Percentiles rank a stretch among this genome's conserved stretches.
Conservation (phyloP, 116 monocot species). For the Posidonia oceanica region DNA sequence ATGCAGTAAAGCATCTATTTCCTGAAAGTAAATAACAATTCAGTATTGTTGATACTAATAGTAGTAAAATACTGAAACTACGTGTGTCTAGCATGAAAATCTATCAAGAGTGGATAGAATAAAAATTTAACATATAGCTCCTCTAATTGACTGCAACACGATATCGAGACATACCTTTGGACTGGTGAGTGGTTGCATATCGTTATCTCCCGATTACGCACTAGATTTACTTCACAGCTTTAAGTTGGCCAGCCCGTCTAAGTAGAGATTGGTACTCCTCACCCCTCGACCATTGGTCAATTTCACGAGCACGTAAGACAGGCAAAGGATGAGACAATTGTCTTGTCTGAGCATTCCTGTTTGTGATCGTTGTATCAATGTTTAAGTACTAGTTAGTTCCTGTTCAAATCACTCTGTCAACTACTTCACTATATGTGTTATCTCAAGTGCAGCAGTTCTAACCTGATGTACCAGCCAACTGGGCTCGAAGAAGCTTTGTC, state of each 20-base stretch:
- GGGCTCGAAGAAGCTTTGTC: slow-evolving; percentile 92
- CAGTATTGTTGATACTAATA: too few relatives aligned
- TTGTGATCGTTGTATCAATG: background rate
- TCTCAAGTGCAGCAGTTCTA: background rate
- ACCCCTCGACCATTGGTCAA: slow-evolving; percentile 86
- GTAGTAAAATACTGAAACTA: too few relatives aligned
- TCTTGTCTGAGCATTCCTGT: slow-evolving; percentile 89
- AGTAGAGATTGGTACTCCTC: slow-evolving; percentile 51
- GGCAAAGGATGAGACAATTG: slow-evolving; percentile 88
- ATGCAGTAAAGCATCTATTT: background rate
- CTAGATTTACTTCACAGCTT: slow-evolving; percentile 5
- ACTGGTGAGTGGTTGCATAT: background rate
- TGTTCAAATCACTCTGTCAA: background rate
- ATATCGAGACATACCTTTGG: too few relatives aligned
- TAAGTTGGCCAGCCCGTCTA: slow-evolving; percentile 18
- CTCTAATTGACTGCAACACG: too few relatives aligned
- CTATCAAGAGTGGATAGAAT: too few relatives aligned
- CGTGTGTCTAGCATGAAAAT: too few relatives aligned
- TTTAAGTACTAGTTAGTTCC: background rate
- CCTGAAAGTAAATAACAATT: background rate
- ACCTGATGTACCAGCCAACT: slow-evolving; percentile 95
- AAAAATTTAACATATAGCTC: too few relatives aligned
- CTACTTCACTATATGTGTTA: background rate
- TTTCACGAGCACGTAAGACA: slow-evolving; percentile 80
- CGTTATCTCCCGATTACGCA: background rate